Conservation (phyloP, 352 stramenopile species). For the Plasmopara viticola region DNA sequence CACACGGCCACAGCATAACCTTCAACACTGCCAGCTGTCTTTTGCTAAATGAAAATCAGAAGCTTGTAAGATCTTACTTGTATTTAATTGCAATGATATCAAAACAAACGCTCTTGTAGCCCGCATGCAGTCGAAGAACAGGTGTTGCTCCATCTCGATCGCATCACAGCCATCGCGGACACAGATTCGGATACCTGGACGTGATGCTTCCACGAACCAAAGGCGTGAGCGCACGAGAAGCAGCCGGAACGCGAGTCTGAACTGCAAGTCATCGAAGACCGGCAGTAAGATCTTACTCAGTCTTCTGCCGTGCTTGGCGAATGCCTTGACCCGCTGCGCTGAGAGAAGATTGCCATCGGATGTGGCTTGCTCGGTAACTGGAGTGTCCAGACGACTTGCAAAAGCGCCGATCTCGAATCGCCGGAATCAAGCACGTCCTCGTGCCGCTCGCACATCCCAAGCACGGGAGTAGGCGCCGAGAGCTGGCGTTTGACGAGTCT, state of each 20-base stretch:
- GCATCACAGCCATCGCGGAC: not conserved
- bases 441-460: constrained; percentile 1
- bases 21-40: too few relatives aligned
- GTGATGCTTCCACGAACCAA: not conserved
- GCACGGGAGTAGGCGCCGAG: not conserved
- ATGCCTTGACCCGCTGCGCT: constrained; percentile 3
- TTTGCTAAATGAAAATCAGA: too few relatives aligned
- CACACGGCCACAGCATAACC: too few relatives aligned
- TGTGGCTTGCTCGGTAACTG: constrained; percentile 1
- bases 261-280: constrained; percentile 6
- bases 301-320: constrained; percentile 1
- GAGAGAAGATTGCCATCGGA: constrained; percentile 5
- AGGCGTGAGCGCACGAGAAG: not conserved
- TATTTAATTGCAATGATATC: too few relatives aligned
- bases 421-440: not conserved
- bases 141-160: constrained; percentile 1
- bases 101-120: too few relatives aligned
- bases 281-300: constrained; percentile 6
- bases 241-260: constrained; percentile 3
- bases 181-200: not conserved
- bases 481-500: not conserved
- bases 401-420: not conserved
- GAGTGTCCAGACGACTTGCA: not conserved
- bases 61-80: too few relatives aligned
- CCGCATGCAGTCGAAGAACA: constrained; percentile 9